Base-by-base conservation (phyloP, 2,329 filamentous ascomycete genomes). In the Pseudodiploospora longispora region DNA sequence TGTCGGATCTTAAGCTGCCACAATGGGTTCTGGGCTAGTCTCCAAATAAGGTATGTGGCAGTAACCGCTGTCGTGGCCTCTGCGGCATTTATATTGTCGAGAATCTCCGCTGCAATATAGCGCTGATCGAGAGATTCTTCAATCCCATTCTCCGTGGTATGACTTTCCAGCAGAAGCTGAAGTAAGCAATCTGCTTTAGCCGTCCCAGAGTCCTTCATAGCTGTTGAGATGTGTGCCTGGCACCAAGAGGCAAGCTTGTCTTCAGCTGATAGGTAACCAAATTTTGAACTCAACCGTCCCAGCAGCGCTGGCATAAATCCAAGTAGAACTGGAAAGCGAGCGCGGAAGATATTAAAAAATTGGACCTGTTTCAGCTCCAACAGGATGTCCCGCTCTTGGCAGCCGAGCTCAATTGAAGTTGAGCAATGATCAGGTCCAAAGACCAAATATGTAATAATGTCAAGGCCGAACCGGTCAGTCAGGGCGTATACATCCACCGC, bases 81-180 rank as follows among this genome's bases (percentile, higher is more conserved):
- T 6, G 45, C 45, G 8, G 45, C 45, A 36, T 43, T 44, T n/a
- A 47, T 38, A 29, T 47, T 47, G 27, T 47, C 45, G 30, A 47
- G 41, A 8, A 47, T 27, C 34, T 47, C 41, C 1, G 41, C 45
- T 7, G 38, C 41, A 27, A 47, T 44, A n/a, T 38, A 44, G 10
- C 31, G 10, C 4, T 19, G 30, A 29, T 47, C 45, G 9, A 47
- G 37, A 31, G 41, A 28, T 7, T 36, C 7, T n/a, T n/a, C n/a
- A n/a, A n/a, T n/a, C n/a, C n/a, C n/a, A 5, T 27, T 19, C 4
- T 32, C 33, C 10, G 10, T 12, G 6, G 8, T 29, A 19, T 38
- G 38, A 10, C 2, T n/a, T 28, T 30, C 10, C 19, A 40, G 29
- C 10, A 42, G 30, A 31, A 38, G 44, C 10, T 32, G 30, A n/a